Evolutionary conservation across 805 yeast genomes (phyloP).

Genomic region (Naumovozyma castellii): DNA sequence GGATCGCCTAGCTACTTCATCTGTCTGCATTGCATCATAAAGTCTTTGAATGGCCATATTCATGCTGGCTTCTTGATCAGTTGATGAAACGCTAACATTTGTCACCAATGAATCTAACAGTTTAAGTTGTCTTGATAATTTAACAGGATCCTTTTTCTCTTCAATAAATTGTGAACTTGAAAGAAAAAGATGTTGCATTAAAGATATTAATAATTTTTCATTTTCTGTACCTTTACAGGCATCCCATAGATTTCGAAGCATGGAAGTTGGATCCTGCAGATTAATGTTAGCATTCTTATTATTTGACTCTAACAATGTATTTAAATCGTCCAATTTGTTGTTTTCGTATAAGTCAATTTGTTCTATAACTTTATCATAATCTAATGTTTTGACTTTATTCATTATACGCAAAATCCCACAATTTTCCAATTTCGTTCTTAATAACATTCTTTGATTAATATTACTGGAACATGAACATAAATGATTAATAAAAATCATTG

Average conservation of each 20-base stretch:
- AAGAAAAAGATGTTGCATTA: constrained; percentile 31
- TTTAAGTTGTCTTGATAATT: constrained; percentile 32
- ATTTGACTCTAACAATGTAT: constrained; percentile 18
- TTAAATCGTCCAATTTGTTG: constrained; percentile 28
- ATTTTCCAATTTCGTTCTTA: constrained; percentile 27
- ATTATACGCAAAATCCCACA: constrained; percentile 25
- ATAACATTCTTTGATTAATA: constrained; percentile 25
- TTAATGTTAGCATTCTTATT: constrained; percentile 33
- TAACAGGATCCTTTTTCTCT: constrained; percentile 19
- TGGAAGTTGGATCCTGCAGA: constrained; percentile 52
- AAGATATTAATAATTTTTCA: constrained; percentile 39
- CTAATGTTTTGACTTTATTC: constrained; percentile 43
- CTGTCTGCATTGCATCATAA: constrained; percentile 70
- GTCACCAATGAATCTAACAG: constrained; percentile 65
- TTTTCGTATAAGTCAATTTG: constrained; percentile 59
- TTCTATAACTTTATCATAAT: constrained; percentile 54
- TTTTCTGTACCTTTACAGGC: constrained; percentile 51
- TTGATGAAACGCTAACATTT: constrained; percentile 45
- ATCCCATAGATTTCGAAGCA: constrained; percentile 41
- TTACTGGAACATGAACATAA: constrained; percentile 23
- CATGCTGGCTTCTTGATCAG: constrained; percentile 53
- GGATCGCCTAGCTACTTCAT: constrained; percentile 79
- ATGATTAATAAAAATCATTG: constrained; percentile 26
- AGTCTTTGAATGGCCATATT: constrained; percentile 75
- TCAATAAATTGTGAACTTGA: constrained; percentile 23